Evolutionary conservation across 805 yeast genomes (phyloP).

Genomic region (Saturnispora quitensis): DNA sequence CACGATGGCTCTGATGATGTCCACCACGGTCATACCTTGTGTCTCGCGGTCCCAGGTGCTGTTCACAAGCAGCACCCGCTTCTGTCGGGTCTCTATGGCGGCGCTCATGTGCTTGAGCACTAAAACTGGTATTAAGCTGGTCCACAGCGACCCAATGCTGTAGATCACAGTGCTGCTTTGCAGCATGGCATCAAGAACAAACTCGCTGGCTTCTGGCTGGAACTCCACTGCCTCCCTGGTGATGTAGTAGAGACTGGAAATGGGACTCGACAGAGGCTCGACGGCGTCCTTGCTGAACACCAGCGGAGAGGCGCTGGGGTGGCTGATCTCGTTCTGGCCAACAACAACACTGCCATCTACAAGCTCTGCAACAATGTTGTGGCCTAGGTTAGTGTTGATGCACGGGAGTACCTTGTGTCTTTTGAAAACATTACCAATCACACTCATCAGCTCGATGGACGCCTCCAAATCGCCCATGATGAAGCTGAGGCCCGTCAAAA

Average conservation of each 20-base stretch:
- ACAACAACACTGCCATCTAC: slow-evolving; percentile 64
- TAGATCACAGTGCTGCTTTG: slow-evolving; percentile 51
- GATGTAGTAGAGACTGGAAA: slow-evolving; percentile 64
- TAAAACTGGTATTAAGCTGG: slow-evolving; percentile 75
- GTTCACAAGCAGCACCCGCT: slow-evolving; percentile 59
- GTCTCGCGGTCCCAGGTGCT: slow-evolving; percentile 79
- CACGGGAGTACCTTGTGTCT: slow-evolving; percentile 63
- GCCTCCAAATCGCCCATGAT: slow-evolving; percentile 80
- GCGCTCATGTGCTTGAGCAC: slow-evolving; percentile 65
- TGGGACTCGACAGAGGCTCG: slow-evolving; percentile 64
- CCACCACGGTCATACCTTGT: slow-evolving; percentile 49
- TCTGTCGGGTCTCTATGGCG: slow-evolving; percentile 35
- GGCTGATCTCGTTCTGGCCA: slow-evolving; percentile 92
- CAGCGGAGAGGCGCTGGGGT: slow-evolving; percentile 64
- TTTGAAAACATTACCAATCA: slow-evolving; percentile 52
- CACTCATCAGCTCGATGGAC: slow-evolving; percentile 57
- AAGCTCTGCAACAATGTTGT: slow-evolving; percentile 74
- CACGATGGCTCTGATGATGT: slow-evolving; percentile 33
- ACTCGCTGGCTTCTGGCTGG: slow-evolving; percentile 59
- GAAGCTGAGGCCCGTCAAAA: slow-evolving; percentile 71
- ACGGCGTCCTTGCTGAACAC: slow-evolving; percentile 54
- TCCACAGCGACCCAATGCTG: slow-evolving; percentile 84
- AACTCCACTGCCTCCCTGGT: slow-evolving; percentile 86
- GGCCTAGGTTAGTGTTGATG: slow-evolving; percentile 73
- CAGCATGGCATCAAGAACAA: slow-evolving; percentile 45